A percentile compares a stretch with the other conserved stretches of the same genome.
Conservation (phyloP, 1,139 yeast species). For the Saccharomyces pastorianus region DNA sequence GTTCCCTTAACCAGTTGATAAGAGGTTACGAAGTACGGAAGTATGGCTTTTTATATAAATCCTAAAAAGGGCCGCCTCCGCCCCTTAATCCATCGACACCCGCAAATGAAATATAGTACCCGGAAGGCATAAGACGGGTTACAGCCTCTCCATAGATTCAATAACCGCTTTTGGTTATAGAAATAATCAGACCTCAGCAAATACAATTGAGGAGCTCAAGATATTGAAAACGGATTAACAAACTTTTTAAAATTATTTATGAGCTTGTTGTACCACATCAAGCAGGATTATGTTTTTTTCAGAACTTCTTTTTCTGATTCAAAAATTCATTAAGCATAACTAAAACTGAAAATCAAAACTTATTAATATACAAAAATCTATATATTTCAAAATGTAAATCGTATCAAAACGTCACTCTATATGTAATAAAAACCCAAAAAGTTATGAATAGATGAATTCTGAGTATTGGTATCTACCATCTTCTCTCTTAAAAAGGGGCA, state of each 20-base stretch:
- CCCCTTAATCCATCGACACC: slow-evolving; percentile 1
- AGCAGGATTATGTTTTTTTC: not conserved
- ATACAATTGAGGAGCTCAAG: not conserved
- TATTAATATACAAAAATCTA: not conserved
- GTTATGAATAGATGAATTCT: not conserved
- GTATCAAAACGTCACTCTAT: not conserved
- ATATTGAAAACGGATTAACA: too few relatives aligned
- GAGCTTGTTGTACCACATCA: not conserved
- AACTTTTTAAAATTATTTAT: not conserved
- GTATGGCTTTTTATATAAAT: not conserved
- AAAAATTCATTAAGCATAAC: not conserved
- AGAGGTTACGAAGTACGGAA: not conserved
- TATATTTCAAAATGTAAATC: not conserved
- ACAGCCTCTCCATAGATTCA: not conserved
- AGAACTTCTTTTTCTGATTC: too few relatives aligned
- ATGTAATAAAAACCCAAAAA: not conserved
- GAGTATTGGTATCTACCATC: not conserved
- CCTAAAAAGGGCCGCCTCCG: slow-evolving; percentile 1
- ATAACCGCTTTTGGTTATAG: not conserved
- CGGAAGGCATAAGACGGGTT: not conserved
- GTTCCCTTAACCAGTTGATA: not conserved
- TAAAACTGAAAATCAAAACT: too few relatives aligned
- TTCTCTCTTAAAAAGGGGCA: not conserved
- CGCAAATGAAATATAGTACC: not conserved
- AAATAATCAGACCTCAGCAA: not conserved